A percentile compares a stretch with the other conserved stretches of the same genome.
Evolutionary conservation across 2,329 filamentous ascomycete genomes (phyloP).

Genomic region (Colletotrichum sp.): DNA sequence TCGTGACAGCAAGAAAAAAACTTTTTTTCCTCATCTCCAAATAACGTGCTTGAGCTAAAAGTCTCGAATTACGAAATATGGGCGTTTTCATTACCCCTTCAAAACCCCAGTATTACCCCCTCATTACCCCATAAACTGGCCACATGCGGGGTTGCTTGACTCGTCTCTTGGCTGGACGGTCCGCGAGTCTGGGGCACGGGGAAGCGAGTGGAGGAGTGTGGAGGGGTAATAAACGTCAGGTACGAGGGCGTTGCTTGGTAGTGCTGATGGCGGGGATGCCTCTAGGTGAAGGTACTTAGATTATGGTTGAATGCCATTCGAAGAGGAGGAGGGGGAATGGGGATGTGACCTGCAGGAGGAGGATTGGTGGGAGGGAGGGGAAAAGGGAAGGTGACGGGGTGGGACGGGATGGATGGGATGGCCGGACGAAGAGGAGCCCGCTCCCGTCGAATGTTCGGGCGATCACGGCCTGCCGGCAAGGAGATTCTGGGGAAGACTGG

Average conservation of each 20-base stretch:
- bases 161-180: conserved; percentile 12
- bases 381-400: not conserved
- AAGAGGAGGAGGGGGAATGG: not conserved
- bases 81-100: conserved; percentile 21
- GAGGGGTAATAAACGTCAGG: not conserved
- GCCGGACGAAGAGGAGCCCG: not conserved
- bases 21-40: not conserved
- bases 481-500: not conserved
- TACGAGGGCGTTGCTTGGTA: not conserved
- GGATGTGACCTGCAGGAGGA: not conserved
- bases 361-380: not conserved
- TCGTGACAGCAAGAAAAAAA: conserved; percentile 1
- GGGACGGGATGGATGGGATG: not conserved
- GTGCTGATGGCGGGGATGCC: not conserved
- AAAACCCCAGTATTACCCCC: conserved; percentile 21
- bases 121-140: conserved; percentile 22
- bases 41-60: conserved; percentile 18
- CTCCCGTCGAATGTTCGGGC: not conserved
- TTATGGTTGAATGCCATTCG: not conserved
- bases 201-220: not conserved
- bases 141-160: conserved; percentile 20
- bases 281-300: not conserved
- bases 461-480: conserved; percentile 10
- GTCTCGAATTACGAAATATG: conserved; percentile 20
- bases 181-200: conserved; percentile 15